Evolutionary conservation across 2,329 filamentous ascomycete genomes (phyloP), one percentile per base, ranked within the genome.

Genomic region (Fusarium torreyae): DNA sequence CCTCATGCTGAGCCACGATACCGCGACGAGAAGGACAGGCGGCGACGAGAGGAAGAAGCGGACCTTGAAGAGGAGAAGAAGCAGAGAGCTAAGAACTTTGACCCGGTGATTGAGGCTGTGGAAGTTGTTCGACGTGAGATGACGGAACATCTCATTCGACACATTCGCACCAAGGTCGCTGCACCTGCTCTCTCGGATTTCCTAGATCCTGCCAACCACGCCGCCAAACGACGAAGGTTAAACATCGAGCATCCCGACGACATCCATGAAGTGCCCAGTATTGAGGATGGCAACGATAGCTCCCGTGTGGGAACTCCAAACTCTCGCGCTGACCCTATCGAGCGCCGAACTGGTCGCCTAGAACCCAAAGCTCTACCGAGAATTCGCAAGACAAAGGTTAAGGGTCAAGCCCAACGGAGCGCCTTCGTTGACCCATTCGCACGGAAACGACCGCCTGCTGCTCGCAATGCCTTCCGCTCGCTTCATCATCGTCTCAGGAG

Each of bases 1-100:
- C 40, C 60, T 42, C 66, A 69, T 7, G 45, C 53, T 6, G 77
- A 71, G 65, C 60, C 68, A 17, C 67, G 72, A 20, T 70, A 69
- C 68, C 85, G 86, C 66, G 86, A 88, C 39, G 91, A 95, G 64
- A 85, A 86, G 57, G 89, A 91, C 58, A 88, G 89, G 58, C 81
- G 81, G 44, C 88, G 88, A 56, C 89, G 87, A 48, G 93, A 97
- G 75, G 91, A 94, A 43, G 92, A 93, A 67, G 87, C 90, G 49
- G 95, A 98, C 76, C 77, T 95, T 9, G 94, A 98, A 76, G 92
- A 96, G 71, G 95, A 98, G 78, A 98, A 96, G 82, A 91, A 89
- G 75, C 91, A 95, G 73, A 86, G 95, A 53, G 94, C 94, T 18
- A 91, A 92, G 75, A 92, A 97, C 77, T 88, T 98, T 69, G 95